Evolutionary conservation across 257 asterid genomes (phyloP).

Genomic region (Solanum sejunctum): DNA sequence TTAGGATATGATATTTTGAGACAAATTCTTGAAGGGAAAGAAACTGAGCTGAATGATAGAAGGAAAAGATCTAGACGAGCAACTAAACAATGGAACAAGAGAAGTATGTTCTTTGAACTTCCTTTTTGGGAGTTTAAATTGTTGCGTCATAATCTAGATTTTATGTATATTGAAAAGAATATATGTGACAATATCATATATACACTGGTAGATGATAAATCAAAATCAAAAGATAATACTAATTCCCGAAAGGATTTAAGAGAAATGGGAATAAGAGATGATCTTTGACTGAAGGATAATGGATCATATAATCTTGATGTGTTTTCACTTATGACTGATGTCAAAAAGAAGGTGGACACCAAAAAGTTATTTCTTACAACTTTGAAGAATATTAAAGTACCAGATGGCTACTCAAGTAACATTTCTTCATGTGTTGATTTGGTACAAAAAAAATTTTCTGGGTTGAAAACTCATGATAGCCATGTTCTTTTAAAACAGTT

Average conservation of each 20-base stretch:
- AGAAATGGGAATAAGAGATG: not conserved
- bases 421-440: not conserved
- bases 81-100: not conserved
- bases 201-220: not conserved
- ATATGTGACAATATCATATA: not conserved
- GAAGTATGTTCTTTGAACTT: not conserved
- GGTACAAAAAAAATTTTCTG: not conserved
- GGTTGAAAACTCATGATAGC: not conserved
- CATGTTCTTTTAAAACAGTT: not conserved
- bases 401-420: not conserved
- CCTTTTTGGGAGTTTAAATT: not conserved
- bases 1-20: not conserved
- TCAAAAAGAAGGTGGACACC: too few species aligned
- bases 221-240: not conserved
- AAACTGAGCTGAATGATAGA: not conserved
- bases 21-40: not conserved
- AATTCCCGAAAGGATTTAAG: not conserved
- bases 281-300: not conserved
- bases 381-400: not conserved
- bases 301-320: not conserved
- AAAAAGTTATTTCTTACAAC: not conserved
- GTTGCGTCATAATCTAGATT: not conserved
- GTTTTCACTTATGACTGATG: not conserved
- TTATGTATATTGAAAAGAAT: not conserved
- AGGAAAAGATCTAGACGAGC: not conserved